phyloP scores from a whole-genome alignment of 345 rosid species.

The Moricandia moricandioides region DNA sequence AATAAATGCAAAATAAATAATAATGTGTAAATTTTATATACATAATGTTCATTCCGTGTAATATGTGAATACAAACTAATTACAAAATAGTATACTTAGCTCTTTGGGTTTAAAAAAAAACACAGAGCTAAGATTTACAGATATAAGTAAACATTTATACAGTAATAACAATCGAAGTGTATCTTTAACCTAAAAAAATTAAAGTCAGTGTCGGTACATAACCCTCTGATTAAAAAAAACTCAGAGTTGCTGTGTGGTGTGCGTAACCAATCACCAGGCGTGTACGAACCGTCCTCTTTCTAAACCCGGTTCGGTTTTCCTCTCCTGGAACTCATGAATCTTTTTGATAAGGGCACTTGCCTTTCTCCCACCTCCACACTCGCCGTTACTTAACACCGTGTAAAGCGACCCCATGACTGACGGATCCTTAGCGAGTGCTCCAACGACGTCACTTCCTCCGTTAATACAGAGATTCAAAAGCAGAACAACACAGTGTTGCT shows the following conservation, averaged over 20 bases:
- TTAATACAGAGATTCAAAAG: slow-evolving; percentile 64
- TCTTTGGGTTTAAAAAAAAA: slow-evolving; percentile 25
- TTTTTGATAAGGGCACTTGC: slow-evolving; percentile 61
- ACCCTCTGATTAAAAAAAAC: slow-evolving; percentile 11
- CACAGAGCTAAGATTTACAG: slow-evolving; percentile 24
- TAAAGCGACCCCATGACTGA: slow-evolving; percentile 66
- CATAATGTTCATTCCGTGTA: too few species aligned
- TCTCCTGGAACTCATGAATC: slow-evolving; percentile 68
- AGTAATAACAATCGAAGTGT: neutral
- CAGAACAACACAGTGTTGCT: slow-evolving; percentile 62
- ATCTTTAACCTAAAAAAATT: slow-evolving; percentile 9
- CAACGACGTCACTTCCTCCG: slow-evolving; percentile 62
- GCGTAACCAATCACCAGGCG: slow-evolving; percentile 43
- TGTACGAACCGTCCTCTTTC: slow-evolving; percentile 54
- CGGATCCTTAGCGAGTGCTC: slow-evolving; percentile 46
- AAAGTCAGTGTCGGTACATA: neutral
- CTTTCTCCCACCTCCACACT: slow-evolving; percentile 66
- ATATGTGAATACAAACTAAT: too few species aligned
- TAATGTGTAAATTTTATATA: too few species aligned
- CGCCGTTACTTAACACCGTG: slow-evolving; percentile 63
- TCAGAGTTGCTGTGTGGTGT: slow-evolving; percentile 3
- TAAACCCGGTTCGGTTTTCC: slow-evolving; percentile 40
- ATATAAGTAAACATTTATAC: slow-evolving; percentile 5
- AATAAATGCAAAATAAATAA: too few species aligned
- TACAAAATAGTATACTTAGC: too few species aligned